Base-by-base conservation (phyloP, 805 yeast genomes). In the Ogataea ganodermae region DNA sequence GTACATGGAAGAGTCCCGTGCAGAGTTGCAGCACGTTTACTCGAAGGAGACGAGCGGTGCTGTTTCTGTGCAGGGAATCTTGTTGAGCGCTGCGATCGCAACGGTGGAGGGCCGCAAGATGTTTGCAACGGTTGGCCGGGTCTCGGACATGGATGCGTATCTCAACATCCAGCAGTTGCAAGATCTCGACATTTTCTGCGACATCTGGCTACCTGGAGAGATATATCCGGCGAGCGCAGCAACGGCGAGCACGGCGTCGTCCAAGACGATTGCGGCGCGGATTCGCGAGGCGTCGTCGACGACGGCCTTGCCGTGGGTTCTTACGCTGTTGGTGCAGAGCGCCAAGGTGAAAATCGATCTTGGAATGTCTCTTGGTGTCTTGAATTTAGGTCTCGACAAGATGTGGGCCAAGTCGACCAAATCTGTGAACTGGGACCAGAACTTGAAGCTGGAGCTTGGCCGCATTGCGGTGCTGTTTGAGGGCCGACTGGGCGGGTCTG, bases 1-100 rank as follows among this genome's bases (percentile, higher is more conserved):
- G 2, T 72, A 75, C 13, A 52, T 89, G 14, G 72, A 74, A n/a
- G 73, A 79, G 2, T 65, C 89, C 3, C 72, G 78, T 17, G 86
- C 92, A 0, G 82, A 91, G 0, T 69, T 94, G 28, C 96, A 89
- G 59, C 99, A 94, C 65, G 82, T 88, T 13, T 94, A 89, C 61
- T 92, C 98, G 0, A 79, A 96, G 51, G 96, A 89, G 52, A 77
- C 86, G 0, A 89, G 96, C 71, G 96, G 95, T 0, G 82, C 86
- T 2, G 64, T 88, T 23, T 55, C 62, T 1, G 52, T 80, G 7
- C 73, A 79, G 14, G 70, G 74, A 35, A 61, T 84, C 9, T 59
- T 81, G 39, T 26, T 80, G 10, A 74, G 75, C 3, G 72, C 78
- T n/a, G 68, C 79, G 16, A 60, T 83, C 30, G 72, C 77, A 0